phyloP scores from a whole-genome alignment of 805 yeast species.

The Yarrowia bubula region DNA sequence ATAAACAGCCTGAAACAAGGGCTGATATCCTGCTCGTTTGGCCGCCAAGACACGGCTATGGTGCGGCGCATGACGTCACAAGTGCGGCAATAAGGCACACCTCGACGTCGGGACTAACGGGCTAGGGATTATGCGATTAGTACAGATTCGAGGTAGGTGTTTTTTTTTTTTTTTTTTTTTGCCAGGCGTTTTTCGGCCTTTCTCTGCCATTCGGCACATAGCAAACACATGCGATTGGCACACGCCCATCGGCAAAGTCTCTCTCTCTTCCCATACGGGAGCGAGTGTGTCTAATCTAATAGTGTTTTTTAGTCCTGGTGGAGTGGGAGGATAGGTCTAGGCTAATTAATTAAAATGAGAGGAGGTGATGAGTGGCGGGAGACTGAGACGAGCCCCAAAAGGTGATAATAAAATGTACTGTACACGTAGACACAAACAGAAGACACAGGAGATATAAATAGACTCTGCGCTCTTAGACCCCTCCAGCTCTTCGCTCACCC shows the following conservation, averaged over 20 bases:
- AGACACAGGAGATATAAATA: no score
- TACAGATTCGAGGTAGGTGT: neutral
- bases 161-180: no score
- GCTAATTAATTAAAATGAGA: neutral
- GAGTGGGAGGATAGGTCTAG: neutral
- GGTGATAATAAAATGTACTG: no score
- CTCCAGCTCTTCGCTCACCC: neutral
- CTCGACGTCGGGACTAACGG: neutral
- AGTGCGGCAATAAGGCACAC: conserved; percentile 19
- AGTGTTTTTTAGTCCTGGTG: neutral
- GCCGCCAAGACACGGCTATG: conserved; percentile 18
- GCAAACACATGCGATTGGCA: neutral
- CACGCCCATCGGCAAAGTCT: neutral
- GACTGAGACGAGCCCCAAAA: neutral
- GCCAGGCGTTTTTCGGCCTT: neutral
- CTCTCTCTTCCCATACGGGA: neutral
- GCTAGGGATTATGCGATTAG: neutral
- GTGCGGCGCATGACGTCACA: conserved; percentile 25
- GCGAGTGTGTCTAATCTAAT: no score
- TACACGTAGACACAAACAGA: no score
- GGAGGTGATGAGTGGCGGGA: neutral
- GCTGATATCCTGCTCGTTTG: neutral
- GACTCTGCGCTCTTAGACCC: no score
- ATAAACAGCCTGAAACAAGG: neutral
- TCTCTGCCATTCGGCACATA: neutral